phyloP scores from a whole-genome alignment of 2,329 filamentous ascomycete species.

The Simplicillium sp. region DNA sequence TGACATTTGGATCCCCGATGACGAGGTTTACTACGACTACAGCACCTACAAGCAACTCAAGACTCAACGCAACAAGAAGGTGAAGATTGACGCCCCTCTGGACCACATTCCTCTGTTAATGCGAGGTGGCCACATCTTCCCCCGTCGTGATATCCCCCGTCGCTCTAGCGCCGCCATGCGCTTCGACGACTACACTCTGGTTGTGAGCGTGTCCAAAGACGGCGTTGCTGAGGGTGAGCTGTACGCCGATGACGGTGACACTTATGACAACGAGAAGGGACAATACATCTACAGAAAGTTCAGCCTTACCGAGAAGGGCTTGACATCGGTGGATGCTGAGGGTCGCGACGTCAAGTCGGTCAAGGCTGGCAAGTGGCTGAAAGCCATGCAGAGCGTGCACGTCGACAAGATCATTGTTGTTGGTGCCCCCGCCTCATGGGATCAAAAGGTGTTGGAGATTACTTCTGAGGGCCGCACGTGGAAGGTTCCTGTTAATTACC shows the following conservation, averaged over 20 bases:
- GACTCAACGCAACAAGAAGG: conserved; percentile 58
- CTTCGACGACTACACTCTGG: conserved; percentile 89
- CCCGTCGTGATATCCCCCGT: conserved; percentile 79
- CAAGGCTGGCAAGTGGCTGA: conserved; percentile 60
- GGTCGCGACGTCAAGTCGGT: conserved; percentile 41
- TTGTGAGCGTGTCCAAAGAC: conserved; percentile 57
- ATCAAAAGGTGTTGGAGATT: conserved; percentile 49
- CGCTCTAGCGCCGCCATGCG: conserved; percentile 83
- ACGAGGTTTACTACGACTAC: conserved; percentile 91
- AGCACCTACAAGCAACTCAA: conserved; percentile 72
- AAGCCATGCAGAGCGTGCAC: conserved; percentile 66
- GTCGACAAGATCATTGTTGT: conserved; percentile 82
- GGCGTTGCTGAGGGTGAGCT: conserved; percentile 64
- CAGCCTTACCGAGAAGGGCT: conserved; percentile 46
- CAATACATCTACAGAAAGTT: conserved; percentile 85
- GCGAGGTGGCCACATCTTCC: conserved; percentile 86
- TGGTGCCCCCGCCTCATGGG: conserved; percentile 66
- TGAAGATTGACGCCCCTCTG: conserved; percentile 67
- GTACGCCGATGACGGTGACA: conserved; percentile 90
- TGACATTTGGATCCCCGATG: conserved; percentile 80
- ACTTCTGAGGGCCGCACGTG: conserved; percentile 43
- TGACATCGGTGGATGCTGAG: conserved; percentile 64
- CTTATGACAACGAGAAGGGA: conserved; percentile 76
- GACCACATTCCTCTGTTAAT: conserved; percentile 85
- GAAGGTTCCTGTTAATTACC: conserved; percentile 52